phyloP scores from a whole-genome alignment of 352 stramenopile species.

The Phytophthora pseudosyringae region DNA sequence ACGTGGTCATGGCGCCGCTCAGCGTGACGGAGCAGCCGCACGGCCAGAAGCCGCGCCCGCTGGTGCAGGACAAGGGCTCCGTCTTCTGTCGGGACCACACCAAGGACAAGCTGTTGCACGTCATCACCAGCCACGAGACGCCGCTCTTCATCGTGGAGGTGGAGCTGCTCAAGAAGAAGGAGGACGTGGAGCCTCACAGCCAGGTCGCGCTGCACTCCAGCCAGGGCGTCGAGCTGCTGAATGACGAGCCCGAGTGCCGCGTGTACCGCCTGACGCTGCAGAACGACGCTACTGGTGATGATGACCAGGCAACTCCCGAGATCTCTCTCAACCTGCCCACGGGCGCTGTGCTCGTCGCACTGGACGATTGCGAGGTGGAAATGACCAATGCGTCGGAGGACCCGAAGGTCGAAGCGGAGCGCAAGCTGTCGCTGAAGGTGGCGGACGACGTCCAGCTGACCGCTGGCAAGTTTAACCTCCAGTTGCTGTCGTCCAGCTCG shows the following conservation, averaged over 20 bases:
- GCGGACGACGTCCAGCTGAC: constrained; percentile 29
- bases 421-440: constrained; percentile 22
- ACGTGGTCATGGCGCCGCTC: constrained; percentile 50
- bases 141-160: constrained; percentile 59
- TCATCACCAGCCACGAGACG: constrained; percentile 35
- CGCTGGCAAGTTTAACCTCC: constrained; percentile 28
- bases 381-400: constrained; percentile 29
- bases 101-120: constrained; percentile 49
- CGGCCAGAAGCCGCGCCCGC: constrained; percentile 18
- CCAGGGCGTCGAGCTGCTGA: constrained; percentile 36
- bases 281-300: constrained; percentile 5
- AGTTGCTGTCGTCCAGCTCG: constrained; percentile 23
- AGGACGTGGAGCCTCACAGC: constrained; percentile 26
- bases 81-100: constrained; percentile 65
- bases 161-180: constrained; percentile 49
- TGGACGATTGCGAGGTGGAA: constrained; percentile 40
- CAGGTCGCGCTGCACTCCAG: constrained; percentile 25
- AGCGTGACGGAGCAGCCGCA: constrained; percentile 46
- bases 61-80: constrained; percentile 38
- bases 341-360: constrained; percentile 45
- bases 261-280: constrained; percentile 54
- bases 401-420: constrained; percentile 12
- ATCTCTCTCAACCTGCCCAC: constrained; percentile 42
- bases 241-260: constrained; percentile 47
- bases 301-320: constrained; percentile 20